Conservation (phyloP, 73 alveolate genomes). For the Uronychia setigera region DNA sequence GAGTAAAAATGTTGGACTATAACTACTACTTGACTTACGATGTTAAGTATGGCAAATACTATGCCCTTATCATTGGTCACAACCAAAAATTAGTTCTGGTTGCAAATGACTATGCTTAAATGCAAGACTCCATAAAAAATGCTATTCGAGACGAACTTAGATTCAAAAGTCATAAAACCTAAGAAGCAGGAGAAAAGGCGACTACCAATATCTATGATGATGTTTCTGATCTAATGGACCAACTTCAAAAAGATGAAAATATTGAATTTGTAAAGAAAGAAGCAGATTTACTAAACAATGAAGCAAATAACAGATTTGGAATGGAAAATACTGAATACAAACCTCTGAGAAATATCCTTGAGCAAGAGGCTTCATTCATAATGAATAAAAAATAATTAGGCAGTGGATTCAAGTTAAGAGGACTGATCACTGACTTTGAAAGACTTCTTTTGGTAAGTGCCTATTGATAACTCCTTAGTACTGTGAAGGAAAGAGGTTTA, state of each 20-base stretch:
- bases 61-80: slow-evolving; percentile 17
- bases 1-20: slow-evolving; percentile 21
- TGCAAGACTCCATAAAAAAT: slow-evolving; percentile 5
- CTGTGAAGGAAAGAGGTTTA: slow-evolving; percentile 28
- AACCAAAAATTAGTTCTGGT: slow-evolving; percentile 21
- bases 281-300: background rate
- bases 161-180: background rate
- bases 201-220: background rate
- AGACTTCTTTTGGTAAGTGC: background rate
- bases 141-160: background rate
- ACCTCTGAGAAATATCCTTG: background rate
- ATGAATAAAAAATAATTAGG: background rate
- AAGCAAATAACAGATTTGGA: background rate
- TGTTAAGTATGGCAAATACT: slow-evolving; percentile 31
- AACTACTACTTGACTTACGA: slow-evolving; percentile 39
- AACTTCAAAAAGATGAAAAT: background rate
- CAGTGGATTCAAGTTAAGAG: background rate
- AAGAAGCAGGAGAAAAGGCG: background rate
- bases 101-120: slow-evolving; percentile 44
- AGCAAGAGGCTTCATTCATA: background rate
- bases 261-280: background rate
- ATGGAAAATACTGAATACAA: background rate
- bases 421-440: background rate
- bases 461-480: background rate
- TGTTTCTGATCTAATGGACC: background rate